Evolutionary conservation across 225 moss, liverwort and hornwort species (phyloP), one percentile per base, ranked within the genome.

Genomic region (Thuidium tamariscinum): DNA sequence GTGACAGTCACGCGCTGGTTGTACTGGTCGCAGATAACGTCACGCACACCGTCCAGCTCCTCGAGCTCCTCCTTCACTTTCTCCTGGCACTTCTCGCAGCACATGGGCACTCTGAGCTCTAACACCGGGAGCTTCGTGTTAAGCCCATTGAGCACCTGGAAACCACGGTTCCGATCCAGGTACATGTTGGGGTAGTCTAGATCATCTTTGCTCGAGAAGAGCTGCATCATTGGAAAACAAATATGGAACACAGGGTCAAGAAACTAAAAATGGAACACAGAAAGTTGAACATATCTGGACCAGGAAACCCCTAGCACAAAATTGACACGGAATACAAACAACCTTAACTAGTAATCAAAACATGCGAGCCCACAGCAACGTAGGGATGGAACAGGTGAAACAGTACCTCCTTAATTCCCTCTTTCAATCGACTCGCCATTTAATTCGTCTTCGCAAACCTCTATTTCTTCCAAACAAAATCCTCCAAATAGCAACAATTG

Each of bases 51-150:
- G 13, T 89, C 77, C 37, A 89, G 16, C 74, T 91, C 91, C 29
- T 89, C 78, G 1, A 92, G 16, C 54, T 73, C 86, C 81, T 92
- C 92, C 83, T 82, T 91, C 79, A 92, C 92, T 70, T 92, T 92
- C 86, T 92, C 91, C 86, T 84, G 48, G 74, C 92, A 91, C 82
- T 92, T 92, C 61, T 92, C 92, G 74, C 91, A 91, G 78, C 92
- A 92, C 91, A 89, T 91, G 61, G 91, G 92, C 25, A 92, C 92
- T 5, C 21, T 86, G 55, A 92, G 81, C 82, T 92, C 92, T 1
- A 92, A 18, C 7, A 91, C 56, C 7, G 92, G 91, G 12, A 91
- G 72, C 46, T 10, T 82, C 49, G 76, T 66, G 59, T 62, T 84
- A 17, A 84, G 84, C 42, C 77, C 87, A 30, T 57, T 34, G 30